Evolutionary conservation across 2,329 filamentous ascomycete species (phyloP).

Genomic region (Talaromyces piceae): DNA sequence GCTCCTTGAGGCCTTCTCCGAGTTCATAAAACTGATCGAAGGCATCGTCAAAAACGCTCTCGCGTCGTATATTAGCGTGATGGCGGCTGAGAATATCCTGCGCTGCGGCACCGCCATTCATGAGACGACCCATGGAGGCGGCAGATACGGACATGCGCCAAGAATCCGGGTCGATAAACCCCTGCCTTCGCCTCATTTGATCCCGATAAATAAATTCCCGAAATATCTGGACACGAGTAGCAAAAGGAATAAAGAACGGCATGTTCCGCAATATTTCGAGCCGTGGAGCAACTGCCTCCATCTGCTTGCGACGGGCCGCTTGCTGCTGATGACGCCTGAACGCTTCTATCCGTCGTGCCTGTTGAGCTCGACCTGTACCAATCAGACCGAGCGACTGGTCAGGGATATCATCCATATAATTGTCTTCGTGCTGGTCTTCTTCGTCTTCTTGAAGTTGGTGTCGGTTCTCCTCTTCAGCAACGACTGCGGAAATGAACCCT

Average conservation of each 20-base stretch:
- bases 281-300: constrained; percentile 75
- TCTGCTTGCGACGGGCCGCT: constrained; percentile 59
- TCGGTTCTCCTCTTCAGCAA: constrained; percentile 73
- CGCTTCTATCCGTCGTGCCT: constrained; percentile 55
- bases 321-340: constrained; percentile 59
- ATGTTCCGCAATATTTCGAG: constrained; percentile 90
- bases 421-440: constrained; percentile 47
- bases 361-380: constrained; percentile 54
- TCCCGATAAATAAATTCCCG: constrained; percentile 84
- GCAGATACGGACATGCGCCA: constrained; percentile 61
- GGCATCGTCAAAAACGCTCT: constrained; percentile 77
- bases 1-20: constrained; percentile 79
- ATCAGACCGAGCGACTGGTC: constrained; percentile 36
- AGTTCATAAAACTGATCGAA: constrained; percentile 74
- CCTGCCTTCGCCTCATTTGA: constrained; percentile 62
- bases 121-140: constrained; percentile 29
- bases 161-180: constrained; percentile 62
- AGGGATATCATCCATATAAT: constrained; percentile 32
- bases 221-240: constrained; percentile 85
- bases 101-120: constrained; percentile 32
- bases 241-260: constrained; percentile 93
- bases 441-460: constrained; percentile 62
- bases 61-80: constrained; percentile 71
- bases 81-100: constrained; percentile 49
- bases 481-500: constrained; percentile 76